A percentile compares a stretch with the other conserved stretches of the same genome.
These are phyloP conservation scores for Spergularia marina DNA, from an alignment of 148 eudicot genomes.

Conservation along the genomic window DNA sequence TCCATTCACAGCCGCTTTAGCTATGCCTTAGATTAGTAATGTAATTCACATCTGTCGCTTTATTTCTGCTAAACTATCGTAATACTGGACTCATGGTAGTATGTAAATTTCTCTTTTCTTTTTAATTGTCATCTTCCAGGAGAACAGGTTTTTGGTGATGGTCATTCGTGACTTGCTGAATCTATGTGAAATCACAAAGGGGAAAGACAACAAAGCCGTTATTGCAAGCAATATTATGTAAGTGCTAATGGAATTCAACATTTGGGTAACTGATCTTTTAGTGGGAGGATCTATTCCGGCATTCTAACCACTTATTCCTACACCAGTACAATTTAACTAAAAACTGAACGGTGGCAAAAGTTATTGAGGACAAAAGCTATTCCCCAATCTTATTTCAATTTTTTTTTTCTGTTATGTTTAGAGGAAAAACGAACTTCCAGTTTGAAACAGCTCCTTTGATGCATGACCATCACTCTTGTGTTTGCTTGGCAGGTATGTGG, in stretches of 20 bases:
- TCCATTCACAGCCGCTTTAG: not conserved
- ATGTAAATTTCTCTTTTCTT: not conserved
- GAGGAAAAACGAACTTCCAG: not conserved
- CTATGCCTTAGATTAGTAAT: not conserved
- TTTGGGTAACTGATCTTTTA: not conserved
- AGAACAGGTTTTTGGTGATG: conserved; percentile 97
- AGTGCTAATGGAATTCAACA: conserved; percentile 22
- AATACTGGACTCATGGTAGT: no score
- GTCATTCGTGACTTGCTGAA: conserved; percentile 94
- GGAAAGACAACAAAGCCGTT: conserved; percentile 99
- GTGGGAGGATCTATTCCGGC: no score
- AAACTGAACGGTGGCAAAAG: no score
- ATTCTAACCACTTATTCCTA: no score
- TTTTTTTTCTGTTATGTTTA: not conserved
- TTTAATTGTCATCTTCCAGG: conserved; percentile 44
- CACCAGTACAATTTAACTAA: no score
- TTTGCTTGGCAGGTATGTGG: conserved; percentile 78
- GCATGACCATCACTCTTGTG: not conserved
- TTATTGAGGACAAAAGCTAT: no score
- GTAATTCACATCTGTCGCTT: not conserved
- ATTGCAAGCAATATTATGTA: conserved; percentile 99
- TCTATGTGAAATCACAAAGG: conserved; percentile 92
- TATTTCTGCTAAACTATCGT: not conserved
- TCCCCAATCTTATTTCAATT: not conserved
- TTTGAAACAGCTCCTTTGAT: not conserved